Percentiles rank a stretch among this genome's conserved stretches.
phyloP scores from a whole-genome alignment of 1,139 yeast genomes.

The Suhomyces yuchorum region DNA sequence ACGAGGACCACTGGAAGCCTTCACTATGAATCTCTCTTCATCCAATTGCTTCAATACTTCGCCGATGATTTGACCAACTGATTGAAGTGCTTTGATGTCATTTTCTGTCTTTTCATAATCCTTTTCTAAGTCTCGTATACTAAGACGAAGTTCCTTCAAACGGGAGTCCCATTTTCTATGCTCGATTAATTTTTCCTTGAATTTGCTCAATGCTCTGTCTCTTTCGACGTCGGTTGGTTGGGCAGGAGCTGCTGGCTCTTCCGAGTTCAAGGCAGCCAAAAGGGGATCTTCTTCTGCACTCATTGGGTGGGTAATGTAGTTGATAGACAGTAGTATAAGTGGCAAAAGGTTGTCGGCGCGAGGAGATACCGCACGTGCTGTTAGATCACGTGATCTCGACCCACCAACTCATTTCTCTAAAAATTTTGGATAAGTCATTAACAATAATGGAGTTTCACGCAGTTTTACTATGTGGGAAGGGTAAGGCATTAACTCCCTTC shows the following conservation, averaged over 20 bases:
- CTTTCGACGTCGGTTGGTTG: conserved; percentile 68
- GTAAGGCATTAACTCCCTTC: conserved; percentile 71
- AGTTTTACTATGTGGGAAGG: conserved; percentile 84
- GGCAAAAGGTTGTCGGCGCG: conserved; percentile 11
- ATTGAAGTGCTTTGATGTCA: conserved; percentile 94
- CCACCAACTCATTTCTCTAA: background rate
- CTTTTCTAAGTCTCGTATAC: conserved; percentile 81
- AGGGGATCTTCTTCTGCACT: conserved; percentile 72
- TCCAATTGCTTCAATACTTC: conserved; percentile 95
- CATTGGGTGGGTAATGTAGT: conserved; percentile 31
- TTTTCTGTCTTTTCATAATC: conserved; percentile 93
- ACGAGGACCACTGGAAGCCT: conserved; percentile 97
- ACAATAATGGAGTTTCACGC: conserved; percentile 85
- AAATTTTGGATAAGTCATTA: background rate
- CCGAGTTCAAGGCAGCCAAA: conserved; percentile 65
- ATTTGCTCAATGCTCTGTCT: conserved; percentile 74
- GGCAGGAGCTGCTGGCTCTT: conserved; percentile 21
- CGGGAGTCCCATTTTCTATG: conserved; percentile 96
- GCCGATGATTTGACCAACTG: conserved; percentile 97
- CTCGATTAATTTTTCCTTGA: conserved; percentile 84
- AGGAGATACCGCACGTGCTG: background rate
- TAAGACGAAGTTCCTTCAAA: conserved; percentile 79
- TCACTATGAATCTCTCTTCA: conserved; percentile 92
- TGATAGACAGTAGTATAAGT: conserved; percentile 8
- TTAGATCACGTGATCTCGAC: background rate